Evolutionary conservation across 257 asterid genomes (phyloP).

Genomic region (Solanum chilense): DNA sequence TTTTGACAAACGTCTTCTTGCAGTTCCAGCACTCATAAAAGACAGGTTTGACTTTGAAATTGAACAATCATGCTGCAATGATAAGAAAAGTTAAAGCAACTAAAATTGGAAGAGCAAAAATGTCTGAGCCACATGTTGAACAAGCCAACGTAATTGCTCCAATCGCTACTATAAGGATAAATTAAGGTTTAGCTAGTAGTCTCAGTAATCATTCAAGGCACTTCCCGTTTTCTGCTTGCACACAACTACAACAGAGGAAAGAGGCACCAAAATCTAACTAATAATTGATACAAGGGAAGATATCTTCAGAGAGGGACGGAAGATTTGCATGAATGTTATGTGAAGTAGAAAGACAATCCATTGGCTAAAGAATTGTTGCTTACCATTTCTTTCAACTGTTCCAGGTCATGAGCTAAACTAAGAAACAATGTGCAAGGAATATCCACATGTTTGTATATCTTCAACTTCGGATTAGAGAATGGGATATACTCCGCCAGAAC

Average conservation of each 20-base stretch:
- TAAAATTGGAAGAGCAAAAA: neutral
- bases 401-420: constrained; percentile 11
- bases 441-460: constrained; percentile 23
- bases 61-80: constrained; percentile 33
- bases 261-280: neutral
- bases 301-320: neutral
- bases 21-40: constrained; percentile 24
- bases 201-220: neutral
- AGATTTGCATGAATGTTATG: neutral
- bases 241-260: neutral
- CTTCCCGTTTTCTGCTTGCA: neutral
- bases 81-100: neutral
- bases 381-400: constrained; percentile 29
- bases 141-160: neutral
- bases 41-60: constrained; percentile 14
- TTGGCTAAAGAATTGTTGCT: neutral
- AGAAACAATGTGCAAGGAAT: constrained; percentile 11
- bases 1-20: constrained; percentile 28
- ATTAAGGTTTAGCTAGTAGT: neutral
- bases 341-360: neutral
- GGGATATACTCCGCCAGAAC: constrained; percentile 35
- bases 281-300: neutral
- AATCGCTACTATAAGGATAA: neutral
- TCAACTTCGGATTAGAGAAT: constrained; percentile 46
- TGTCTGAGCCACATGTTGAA: neutral